phyloP scores from a whole-genome alignment of 441 rosid genomes.

The Euphorbia celastroides region DNA sequence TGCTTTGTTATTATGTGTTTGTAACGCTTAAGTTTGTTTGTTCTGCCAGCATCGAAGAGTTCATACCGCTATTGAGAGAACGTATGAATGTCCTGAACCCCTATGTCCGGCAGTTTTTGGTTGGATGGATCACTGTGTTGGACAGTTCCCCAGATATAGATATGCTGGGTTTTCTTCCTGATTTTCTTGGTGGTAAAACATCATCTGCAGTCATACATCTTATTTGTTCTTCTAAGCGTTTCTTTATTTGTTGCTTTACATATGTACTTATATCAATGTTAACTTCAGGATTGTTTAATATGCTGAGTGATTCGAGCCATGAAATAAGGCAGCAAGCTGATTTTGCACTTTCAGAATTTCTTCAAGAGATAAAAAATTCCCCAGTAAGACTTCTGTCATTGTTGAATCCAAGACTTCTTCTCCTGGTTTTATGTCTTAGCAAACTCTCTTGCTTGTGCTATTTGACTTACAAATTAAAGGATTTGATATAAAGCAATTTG shows the following conservation, averaged over 20 bases:
- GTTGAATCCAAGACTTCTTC: slow-evolving; percentile 8
- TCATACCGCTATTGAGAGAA: slow-evolving; percentile 92
- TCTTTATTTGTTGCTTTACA: slow-evolving; percentile 1
- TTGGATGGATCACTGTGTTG: slow-evolving; percentile 99
- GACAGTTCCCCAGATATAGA: slow-evolving; percentile 99
- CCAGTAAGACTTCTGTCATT: slow-evolving; percentile 73
- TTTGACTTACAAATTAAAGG: neutral
- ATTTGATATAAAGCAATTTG: slow-evolving; percentile 17
- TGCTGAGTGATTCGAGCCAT: slow-evolving; percentile 98
- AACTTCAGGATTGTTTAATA: slow-evolving; percentile 87
- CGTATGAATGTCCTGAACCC: slow-evolving; percentile 98
- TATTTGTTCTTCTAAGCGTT: neutral
- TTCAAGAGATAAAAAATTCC: slow-evolving; percentile 98
- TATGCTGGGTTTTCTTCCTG: slow-evolving; percentile 99
- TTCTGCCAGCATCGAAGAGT: slow-evolving; percentile 90
- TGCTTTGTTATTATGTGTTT: slow-evolving; percentile 2
- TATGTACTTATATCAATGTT: slow-evolving; percentile 19
- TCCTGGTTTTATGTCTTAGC: slow-evolving; percentile 1
- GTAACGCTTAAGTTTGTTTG: slow-evolving; percentile 21
- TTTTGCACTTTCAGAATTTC: slow-evolving; percentile 99
- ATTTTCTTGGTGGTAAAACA: slow-evolving; percentile 97
- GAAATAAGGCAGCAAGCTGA: slow-evolving; percentile 99
- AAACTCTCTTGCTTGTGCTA: neutral
- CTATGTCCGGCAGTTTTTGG: slow-evolving; percentile 97
- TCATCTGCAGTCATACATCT: slow-evolving; percentile 11